These are phyloP conservation scores for Meredithiella fracta DNA, from an alignment of 2,329 filamentous ascomycete genomes.

Conservation along the genomic window DNA sequence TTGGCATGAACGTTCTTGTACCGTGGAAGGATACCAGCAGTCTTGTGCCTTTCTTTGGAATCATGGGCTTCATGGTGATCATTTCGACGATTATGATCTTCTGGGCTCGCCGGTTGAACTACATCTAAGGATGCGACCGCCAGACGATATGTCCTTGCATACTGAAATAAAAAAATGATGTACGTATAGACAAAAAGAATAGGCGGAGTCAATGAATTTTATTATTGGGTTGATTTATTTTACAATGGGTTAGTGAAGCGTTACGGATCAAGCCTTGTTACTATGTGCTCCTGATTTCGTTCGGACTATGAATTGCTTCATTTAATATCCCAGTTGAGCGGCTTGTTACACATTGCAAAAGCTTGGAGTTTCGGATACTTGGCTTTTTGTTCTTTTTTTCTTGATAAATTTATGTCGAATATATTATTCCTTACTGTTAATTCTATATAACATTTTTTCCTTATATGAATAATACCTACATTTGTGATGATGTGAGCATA, in stretches of 20 bases:
- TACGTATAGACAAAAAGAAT: too few species aligned
- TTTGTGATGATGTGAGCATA: too few species aligned
- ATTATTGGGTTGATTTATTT: conserved; percentile 10
- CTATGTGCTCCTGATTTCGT: background rate
- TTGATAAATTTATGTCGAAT: background rate
- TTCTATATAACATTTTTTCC: too few species aligned
- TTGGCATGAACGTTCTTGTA: conserved; percentile 74
- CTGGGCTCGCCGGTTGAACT: conserved; percentile 30
- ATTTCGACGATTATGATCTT: conserved; percentile 33
- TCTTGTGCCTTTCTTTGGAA: conserved; percentile 38
- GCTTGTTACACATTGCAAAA: background rate
- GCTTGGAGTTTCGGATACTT: background rate
- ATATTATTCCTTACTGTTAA: too few species aligned
- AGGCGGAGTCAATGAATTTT: too few species aligned
- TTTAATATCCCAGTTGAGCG: background rate
- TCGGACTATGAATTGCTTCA: background rate
- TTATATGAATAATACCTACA: too few species aligned
- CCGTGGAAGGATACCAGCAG: conserved; percentile 40
- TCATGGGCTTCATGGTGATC: conserved; percentile 34
- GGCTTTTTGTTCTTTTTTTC: background rate
- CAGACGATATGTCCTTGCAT: background rate
- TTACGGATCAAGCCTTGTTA: too few species aligned
- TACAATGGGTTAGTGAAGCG: too few species aligned
- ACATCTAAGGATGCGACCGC: conserved; percentile 24
- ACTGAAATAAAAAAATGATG: background rate